Conservation (phyloP, 2,329 filamentous ascomycete species). For the Fusarium napiforme region DNA sequence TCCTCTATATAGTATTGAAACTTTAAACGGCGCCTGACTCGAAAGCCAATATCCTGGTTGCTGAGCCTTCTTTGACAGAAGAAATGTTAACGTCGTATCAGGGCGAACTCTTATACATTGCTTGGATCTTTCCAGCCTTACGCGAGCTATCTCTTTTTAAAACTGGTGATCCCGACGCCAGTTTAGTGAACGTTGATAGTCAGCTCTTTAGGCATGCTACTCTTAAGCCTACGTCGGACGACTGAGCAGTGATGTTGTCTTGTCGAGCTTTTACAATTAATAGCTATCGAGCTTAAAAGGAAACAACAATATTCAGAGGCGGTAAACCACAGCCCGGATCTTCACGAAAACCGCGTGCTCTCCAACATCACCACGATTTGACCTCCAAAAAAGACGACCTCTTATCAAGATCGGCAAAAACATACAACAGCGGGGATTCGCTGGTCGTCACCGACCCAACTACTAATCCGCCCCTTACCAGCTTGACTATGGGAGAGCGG, state of each 20-base stretch:
- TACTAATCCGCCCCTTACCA: neutral
- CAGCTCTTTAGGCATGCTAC: neutral
- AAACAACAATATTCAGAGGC: rapidly evolving
- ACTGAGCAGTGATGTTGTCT: rapidly evolving
- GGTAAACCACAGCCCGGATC: rapidly evolving
- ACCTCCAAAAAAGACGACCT: neutral
- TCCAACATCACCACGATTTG: neutral
- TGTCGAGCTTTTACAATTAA: neutral
- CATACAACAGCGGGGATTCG: conserved; percentile 2
- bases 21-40: rapidly evolving
- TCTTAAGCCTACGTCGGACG: neutral
- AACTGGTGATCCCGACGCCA: rapidly evolving
- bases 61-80: neutral
- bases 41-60: neutral
- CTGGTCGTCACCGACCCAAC: conserved; percentile 2
- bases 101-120: neutral
- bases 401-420: neutral
- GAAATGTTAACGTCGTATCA: neutral
- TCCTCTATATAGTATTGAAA: neutral
- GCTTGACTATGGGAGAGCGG: conserved; percentile 1
- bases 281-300: neutral
- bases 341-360: rapidly evolving
- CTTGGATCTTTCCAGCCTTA: rapidly evolving
- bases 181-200: neutral
- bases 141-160: no score